Evolutionary conservation across 352 stramenopile genomes (phyloP), one percentile per base, ranked within the genome.

Genomic region (Phytopythium vexans): DNA sequence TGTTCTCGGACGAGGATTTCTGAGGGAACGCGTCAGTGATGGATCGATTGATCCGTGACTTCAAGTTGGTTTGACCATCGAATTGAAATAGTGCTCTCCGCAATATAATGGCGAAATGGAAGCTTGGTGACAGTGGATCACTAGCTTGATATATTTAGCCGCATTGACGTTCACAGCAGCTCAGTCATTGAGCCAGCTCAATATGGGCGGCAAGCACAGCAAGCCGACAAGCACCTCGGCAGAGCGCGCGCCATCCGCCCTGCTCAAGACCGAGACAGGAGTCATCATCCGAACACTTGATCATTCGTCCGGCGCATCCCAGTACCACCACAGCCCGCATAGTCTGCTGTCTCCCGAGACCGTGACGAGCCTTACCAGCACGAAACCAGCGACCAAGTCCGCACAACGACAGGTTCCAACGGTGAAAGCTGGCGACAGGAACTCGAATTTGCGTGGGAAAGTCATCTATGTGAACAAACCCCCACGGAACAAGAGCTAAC

Each of bases 1-100:
- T 92, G 40, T 94, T 94, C 53, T 73, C 77, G 32, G 71, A 81
- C 49, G 78, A 91, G 38, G 74, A 89, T 35, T 94, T 94, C 70
- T 94, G 68, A 83, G 12, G 31, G 14, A 5, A n/a, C 12, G 12
- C 43, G 43, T 39, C 12, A 10, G 39, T 50, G 44, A 37, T 39
- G 27, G 7, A 36, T 39, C 6, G 21, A 27, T 27, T 27, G 21
- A 27, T 27, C 21, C 21, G 21, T 27, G 21, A 27, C 21, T 27
- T 27, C 21, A 27, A 27, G 21, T 27, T 27, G 21, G 21, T 27
- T 27, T 27, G 21, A 27, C 21, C 21, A 27, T 27, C 21, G 21
- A 27, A 27, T 27, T 27, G 21, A 27, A 27, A 27, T 27, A 27
- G 2, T 27, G 21, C 21, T 27, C 21, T 27, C 21, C 21, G 21